Conservation (phyloP, 441 rosid genomes). For the Mallotus japonicus region DNA sequence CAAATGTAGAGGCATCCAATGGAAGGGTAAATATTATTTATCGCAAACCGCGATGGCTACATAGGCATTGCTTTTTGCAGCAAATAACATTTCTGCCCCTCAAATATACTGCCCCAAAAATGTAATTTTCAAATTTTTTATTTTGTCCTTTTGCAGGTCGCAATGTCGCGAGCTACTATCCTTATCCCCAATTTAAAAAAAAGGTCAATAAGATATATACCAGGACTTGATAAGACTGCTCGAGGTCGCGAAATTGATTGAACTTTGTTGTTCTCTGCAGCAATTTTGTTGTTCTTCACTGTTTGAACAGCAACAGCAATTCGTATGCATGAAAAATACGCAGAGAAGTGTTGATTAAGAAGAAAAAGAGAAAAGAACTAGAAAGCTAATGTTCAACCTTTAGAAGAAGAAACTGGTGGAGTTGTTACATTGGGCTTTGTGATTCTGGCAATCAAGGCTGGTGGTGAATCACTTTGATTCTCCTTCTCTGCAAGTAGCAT, state of each 20-base stretch:
- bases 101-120: too few species aligned
- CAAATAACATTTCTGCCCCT: too few species aligned
- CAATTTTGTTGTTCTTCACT: constrained; percentile 12
- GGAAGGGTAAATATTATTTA: too few species aligned
- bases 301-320: not conserved
- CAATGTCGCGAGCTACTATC: too few species aligned
- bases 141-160: too few species aligned
- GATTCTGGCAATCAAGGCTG: constrained; percentile 20
- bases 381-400: constrained; percentile 7
- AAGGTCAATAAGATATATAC: constrained; percentile 16
- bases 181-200: too few species aligned
- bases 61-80: too few species aligned
- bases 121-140: too few species aligned
- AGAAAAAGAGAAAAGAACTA: not conserved
- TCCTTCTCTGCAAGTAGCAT: constrained; percentile 22
- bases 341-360: not conserved
- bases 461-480: constrained; percentile 19
- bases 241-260: constrained; percentile 27
- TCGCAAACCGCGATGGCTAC: too few species aligned
- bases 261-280: not conserved
- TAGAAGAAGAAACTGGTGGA: constrained; percentile 13
- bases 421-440: not conserved
- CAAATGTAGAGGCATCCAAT: too few species aligned
- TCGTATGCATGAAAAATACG: not conserved
- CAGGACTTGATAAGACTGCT: constrained; percentile 40